These are phyloP conservation scores for Abrus precatorius DNA, from an alignment of 306 rosid species.

Conservation along the genomic window DNA sequence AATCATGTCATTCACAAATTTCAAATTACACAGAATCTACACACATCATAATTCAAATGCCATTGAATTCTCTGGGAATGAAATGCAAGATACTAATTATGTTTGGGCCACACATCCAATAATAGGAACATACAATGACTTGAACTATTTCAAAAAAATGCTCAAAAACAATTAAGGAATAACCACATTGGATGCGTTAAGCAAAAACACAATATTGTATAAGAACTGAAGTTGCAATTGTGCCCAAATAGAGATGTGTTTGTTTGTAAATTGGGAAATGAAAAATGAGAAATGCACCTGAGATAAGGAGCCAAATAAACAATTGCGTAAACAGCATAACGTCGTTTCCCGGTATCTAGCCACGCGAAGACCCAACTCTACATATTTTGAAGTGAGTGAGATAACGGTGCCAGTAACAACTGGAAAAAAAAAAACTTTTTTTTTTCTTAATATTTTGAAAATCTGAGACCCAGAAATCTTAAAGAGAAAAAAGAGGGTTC, in stretches of 20 bases:
- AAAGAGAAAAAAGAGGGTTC: background rate
- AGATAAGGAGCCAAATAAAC: conserved; percentile 87
- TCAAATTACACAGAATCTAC: background rate
- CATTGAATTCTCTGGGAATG: background rate
- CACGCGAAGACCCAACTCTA: conserved; percentile 97
- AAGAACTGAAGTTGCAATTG: background rate
- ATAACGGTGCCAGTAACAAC: too few species aligned
- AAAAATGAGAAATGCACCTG: conserved; percentile 56
- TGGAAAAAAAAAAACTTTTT: too few species aligned
- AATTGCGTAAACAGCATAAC: conserved; percentile 80
- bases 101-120: background rate
- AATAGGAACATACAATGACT: background rate
- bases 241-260: background rate
- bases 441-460: too few species aligned
- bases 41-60: background rate
- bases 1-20: conserved; percentile 20
- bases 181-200: background rate
- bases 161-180: background rate
- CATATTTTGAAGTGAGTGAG: background rate
- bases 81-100: background rate
- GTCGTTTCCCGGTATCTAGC: conserved; percentile 82
- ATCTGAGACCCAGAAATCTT: too few species aligned
- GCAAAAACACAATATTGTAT: background rate
- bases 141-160: background rate
- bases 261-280: conserved; percentile 16